A percentile compares a stretch with the other conserved stretches of the same genome.
Conservation (phyloP, 2,329 filamentous ascomycete genomes). For the Colletotrichum salicis region DNA sequence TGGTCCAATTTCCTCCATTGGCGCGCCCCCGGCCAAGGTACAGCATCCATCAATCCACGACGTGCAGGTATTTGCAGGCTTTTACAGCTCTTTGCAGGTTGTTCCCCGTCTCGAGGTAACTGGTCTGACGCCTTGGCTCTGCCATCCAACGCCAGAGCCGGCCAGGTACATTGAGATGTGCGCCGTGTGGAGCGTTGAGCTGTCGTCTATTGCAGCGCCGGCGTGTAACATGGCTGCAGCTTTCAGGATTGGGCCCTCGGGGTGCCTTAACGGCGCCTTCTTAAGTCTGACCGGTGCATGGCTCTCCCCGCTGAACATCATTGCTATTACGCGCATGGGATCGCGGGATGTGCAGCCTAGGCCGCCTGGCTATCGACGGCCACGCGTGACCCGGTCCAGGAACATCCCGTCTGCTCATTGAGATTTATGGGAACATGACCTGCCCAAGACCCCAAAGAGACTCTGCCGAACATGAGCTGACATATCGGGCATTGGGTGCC, state of each 20-base stretch:
- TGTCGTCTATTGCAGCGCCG: slow-evolving; percentile 14
- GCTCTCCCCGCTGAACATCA: not conserved
- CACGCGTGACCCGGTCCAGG: slow-evolving; percentile 18
- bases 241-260: slow-evolving; percentile 2
- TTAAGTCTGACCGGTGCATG: slow-evolving; percentile 13
- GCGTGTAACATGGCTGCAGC: slow-evolving; percentile 26
- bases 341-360: slow-evolving; percentile 14
- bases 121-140: not conserved
- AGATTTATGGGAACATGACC: not conserved
- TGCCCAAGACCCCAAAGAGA: not conserved
- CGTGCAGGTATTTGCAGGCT: not conserved
- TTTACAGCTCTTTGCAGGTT: not conserved
- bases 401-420: slow-evolving; percentile 13
- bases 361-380: slow-evolving; percentile 9
- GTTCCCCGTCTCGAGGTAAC: slow-evolving; percentile 4
- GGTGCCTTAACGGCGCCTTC: slow-evolving; percentile 7
- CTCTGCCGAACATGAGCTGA: slow-evolving; percentile 18
- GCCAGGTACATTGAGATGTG: slow-evolving; percentile 19
- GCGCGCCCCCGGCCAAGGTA: not conserved
- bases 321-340: slow-evolving; percentile 22
- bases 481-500: slow-evolving; percentile 11
- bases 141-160: slow-evolving; percentile 1
- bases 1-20: not conserved
- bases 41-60: not conserved
- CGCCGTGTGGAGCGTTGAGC: slow-evolving; percentile 23